These are phyloP conservation scores for Penicillium subrubescens DNA, from an alignment of 495 filamentous ascomycete species.

Conservation along the genomic window DNA sequence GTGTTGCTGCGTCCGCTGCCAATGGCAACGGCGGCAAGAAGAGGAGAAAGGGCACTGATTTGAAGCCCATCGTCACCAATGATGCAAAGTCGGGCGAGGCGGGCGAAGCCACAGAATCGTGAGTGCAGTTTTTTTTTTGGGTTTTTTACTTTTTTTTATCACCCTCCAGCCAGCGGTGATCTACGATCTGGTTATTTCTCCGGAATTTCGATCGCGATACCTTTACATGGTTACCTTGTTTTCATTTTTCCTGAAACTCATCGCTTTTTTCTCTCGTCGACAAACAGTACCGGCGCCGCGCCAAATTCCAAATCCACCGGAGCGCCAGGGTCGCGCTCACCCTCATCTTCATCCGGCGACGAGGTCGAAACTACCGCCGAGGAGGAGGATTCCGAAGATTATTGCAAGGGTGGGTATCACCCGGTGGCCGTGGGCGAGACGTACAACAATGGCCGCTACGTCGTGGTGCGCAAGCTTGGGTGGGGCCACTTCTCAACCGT, in stretches of 20 bases:
- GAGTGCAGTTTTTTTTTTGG: slow-evolving; percentile 28
- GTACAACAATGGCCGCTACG: slow-evolving; percentile 97
- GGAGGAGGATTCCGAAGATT: slow-evolving; percentile 98
- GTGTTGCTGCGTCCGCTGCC: slow-evolving; percentile 57
- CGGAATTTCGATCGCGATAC: background rate
- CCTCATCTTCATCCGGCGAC: slow-evolving; percentile 82
- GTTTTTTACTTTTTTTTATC: slow-evolving; percentile 16
- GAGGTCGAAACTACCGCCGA: slow-evolving; percentile 92
- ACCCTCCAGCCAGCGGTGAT: slow-evolving; percentile 28
- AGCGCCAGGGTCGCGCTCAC: slow-evolving; percentile 67
- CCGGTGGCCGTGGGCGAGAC: slow-evolving; percentile 90
- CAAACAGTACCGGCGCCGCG: slow-evolving; percentile 38
- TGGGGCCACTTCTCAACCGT: slow-evolving; percentile 99
- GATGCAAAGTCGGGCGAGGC: slow-evolving; percentile 52
- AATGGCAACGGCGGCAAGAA: slow-evolving; percentile 75
- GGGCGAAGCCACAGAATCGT: slow-evolving; percentile 55
- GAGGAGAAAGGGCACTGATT: slow-evolving; percentile 80
- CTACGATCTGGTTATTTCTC: background rate
- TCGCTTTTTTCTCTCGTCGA: slow-evolving; percentile 13
- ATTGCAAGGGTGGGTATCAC: slow-evolving; percentile 98
- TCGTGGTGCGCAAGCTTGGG: slow-evolving; percentile 92
- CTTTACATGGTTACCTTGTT: slow-evolving; percentile 15
- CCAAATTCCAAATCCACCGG: slow-evolving; percentile 37
- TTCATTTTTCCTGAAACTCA: slow-evolving; percentile 7
- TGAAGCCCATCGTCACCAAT: slow-evolving; percentile 90